Evolutionary conservation across 306 rosid species (phyloP), one percentile per base, ranked within the genome.

Genomic region (Cicer chorassanicum): DNA sequence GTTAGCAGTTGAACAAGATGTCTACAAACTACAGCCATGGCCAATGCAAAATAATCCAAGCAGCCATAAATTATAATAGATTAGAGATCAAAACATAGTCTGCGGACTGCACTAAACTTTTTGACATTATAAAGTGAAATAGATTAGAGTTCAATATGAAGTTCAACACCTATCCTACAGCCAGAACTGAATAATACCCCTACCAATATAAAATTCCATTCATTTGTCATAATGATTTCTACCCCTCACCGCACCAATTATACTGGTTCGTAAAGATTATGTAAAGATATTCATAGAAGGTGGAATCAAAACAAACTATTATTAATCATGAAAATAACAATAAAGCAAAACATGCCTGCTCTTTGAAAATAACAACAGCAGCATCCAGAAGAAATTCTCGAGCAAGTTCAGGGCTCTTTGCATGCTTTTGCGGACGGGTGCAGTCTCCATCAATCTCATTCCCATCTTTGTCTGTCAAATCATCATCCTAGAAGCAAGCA

Each of bases 351-450:
- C 90, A n/a, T 89, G 73, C 97, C 95, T 94, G 97, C 78, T 94
- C 97, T 87, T 94, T 94, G 69, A 94, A 94, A 68, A 94, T 94
- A 81, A 94, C 96, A 68, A 96, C 82, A 56, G 99, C 99, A 80
- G 97, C 99, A 84, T 94, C 97, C 41, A 94, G 82, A 77, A 94
- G 96, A 83, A 94, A 94, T 72, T 94, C 99, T 62, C 99, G 95
- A 42, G 97, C 99, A 84, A 94, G 99, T 85, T 94, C 97, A 46
- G 99, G 98, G 87, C 99, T 94, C 85, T 94, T 94, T 5, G 99
- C 99, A 86, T 94, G 97, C 75, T 92, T 94, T 85, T 94, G 97
- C 19, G 98, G 98, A 79, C 97, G 98, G 78, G 98, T 86, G 83
- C 98, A 93, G 72, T 93, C 98, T 89, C 97, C 98, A 88, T 93